Evolutionary conservation across 2,329 filamentous ascomycete genomes (phyloP), one percentile per base, ranked within the genome.

Genomic region (Aureobasidium sp.): DNA sequence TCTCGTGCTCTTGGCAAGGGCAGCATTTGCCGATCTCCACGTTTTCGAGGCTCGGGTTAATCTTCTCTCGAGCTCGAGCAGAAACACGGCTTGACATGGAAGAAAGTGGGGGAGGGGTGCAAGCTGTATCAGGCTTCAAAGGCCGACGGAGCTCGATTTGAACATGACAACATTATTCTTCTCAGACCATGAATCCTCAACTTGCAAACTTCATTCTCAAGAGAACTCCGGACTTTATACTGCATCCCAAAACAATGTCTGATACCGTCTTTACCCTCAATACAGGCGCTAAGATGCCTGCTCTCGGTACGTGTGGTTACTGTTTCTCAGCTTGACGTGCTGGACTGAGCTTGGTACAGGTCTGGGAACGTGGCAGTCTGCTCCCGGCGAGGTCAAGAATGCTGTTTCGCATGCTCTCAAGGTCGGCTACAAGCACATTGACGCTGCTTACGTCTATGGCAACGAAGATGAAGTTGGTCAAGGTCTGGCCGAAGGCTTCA

Each of bases 391-490:
- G 66, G 78, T 79, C 61, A 77, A 78, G 70, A 73, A 71, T 57
- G 77, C 78, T 16, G 78, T 81, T 7, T 66, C 74, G 34, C 76
- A 79, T 61, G 78, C 78, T 10, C 74, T 80, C 64, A 77, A 78
- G 68, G 67, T 67, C n/a, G 78, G 78, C 21, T 81, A 80, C 71
- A 72, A 74, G 50, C 79, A 81, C 69, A 81, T 91, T 67, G 88
- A 91, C 76, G 83, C 85, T 66, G 86, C 88, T 6, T 90, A 88
- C 78, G 88, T 86, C 76, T 91, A 91, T 75, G 86, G 81, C 67
- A 92, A 95, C 73, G 91, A 96, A 76, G 82, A 87, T 51, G 89
- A 93, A 73, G 90, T 95, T 16, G 91, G 91, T 65, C 78, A 86
- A 71, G 91, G 88, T 10, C 81, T 96, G 59, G 84, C 85, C 71